Evolutionary conservation across 306 rosid genomes (phyloP).

Genomic region (Dryas octopetala): DNA sequence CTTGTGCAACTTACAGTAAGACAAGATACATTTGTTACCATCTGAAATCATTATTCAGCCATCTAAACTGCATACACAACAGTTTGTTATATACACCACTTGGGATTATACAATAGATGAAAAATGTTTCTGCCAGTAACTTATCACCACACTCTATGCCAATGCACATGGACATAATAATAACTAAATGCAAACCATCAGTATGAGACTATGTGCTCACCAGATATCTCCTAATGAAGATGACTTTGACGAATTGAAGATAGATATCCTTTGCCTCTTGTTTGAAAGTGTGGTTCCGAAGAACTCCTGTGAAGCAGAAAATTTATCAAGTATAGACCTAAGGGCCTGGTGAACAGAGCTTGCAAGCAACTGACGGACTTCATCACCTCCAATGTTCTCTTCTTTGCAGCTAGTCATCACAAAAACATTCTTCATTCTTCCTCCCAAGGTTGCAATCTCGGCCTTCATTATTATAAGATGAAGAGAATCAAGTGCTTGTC

Average conservation of each 20-base stretch:
- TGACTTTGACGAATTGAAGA: slow-evolving; percentile 38
- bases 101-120: slow-evolving; percentile 21
- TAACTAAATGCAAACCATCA: slow-evolving; percentile 1
- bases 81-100: not conserved
- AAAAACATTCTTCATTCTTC: no score
- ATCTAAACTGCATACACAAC: no score
- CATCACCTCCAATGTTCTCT: no score
- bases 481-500: no score
- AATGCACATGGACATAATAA: slow-evolving; percentile 7
- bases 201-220: slow-evolving; percentile 24
- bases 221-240: slow-evolving; percentile 43
- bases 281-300: slow-evolving; percentile 30
- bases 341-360: no score
- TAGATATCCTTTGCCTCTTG: slow-evolving; percentile 48
- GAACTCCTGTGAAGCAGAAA: slow-evolving; percentile 52
- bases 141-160: not conserved
- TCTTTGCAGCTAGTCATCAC: no score
- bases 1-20: not conserved
- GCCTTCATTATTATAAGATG: no score
- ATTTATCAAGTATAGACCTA: no score
- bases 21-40: not conserved
- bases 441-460: no score
- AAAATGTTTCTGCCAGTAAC: slow-evolving; percentile 1
- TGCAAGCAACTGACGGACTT: no score
- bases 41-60: not conserved